Evolutionary conservation across 805 yeast genomes (phyloP).

Genomic region (Candida dendrica): DNA sequence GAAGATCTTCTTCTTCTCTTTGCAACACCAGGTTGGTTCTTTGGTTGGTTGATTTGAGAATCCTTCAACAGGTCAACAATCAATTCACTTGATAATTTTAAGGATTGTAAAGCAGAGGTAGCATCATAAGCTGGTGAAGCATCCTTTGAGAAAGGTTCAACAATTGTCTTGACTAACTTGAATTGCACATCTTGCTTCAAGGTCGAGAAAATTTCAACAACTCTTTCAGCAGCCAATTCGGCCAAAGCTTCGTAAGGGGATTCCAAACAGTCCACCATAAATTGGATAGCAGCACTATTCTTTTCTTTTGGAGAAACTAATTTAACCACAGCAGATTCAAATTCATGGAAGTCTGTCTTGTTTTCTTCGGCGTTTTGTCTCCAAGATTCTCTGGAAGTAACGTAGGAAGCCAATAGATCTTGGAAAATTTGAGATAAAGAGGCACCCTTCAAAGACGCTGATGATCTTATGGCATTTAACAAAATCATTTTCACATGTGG

Average conservation of each 20-base stretch:
- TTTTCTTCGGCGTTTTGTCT: conserved; percentile 34
- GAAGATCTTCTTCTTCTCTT: conserved; percentile 84
- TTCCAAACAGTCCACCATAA: conserved; percentile 48
- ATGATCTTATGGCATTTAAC: conserved; percentile 36
- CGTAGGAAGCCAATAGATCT: conserved; percentile 37
- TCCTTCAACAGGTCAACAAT: conserved; percentile 54
- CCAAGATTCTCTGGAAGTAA: conserved; percentile 40
- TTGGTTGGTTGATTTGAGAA: conserved; percentile 46
- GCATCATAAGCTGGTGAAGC: conserved; percentile 42
- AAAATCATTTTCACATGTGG: conserved; percentile 51
- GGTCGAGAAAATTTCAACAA: conserved; percentile 47
- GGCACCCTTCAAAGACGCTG: conserved; percentile 29
- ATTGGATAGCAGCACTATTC: conserved; percentile 46
- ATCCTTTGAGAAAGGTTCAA: conserved; percentile 45
- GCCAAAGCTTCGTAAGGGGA: conserved; percentile 36
- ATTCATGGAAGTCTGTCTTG: conserved; percentile 41
- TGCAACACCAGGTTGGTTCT: conserved; percentile 36
- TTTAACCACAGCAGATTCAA: conserved; percentile 54
- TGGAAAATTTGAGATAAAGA: conserved; percentile 42
- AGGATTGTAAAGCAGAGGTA: conserved; percentile 43
- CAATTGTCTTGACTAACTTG: conserved; percentile 48
- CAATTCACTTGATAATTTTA: conserved; percentile 46
- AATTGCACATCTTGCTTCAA: conserved; percentile 54
- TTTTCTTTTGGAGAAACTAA: conserved; percentile 59
- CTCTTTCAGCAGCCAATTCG: conserved; percentile 40